Evolutionary conservation across 2,329 filamentous ascomycete genomes (phyloP).

Genomic region (Colletotrichum spinosum): DNA sequence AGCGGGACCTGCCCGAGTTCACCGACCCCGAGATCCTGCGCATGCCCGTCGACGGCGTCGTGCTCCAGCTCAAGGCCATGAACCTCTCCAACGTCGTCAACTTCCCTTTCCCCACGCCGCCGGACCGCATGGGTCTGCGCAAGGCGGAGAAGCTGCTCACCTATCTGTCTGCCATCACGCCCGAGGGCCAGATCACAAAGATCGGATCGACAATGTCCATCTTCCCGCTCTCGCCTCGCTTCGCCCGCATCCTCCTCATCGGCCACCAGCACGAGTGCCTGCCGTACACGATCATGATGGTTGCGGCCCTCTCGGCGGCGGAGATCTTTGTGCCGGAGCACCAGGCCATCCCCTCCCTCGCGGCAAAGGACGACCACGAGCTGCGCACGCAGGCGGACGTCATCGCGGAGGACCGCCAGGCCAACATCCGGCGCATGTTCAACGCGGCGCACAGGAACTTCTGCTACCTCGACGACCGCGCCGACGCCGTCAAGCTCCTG

Average conservation of each 20-base stretch:
- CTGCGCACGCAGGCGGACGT: constrained; percentile 75
- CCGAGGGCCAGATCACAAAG: constrained; percentile 79
- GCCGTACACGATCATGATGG: constrained; percentile 87
- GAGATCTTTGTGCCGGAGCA: constrained; percentile 89
- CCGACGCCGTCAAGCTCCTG: constrained; percentile 90
- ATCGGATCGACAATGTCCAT: constrained; percentile 85
- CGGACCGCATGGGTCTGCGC: constrained; percentile 78
- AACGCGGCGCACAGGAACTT: constrained; percentile 83
- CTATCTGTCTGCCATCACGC: constrained; percentile 84
- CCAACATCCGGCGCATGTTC: constrained; percentile 69
- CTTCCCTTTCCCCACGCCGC: constrained; percentile 95
- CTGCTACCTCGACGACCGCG: constrained; percentile 82
- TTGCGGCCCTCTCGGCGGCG: constrained; percentile 87
- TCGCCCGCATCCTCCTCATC: constrained; percentile 90
- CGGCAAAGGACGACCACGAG: constrained; percentile 59
- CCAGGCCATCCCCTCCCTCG: constrained; percentile 74
- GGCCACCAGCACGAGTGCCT: constrained; percentile 86
- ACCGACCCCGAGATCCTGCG: constrained; percentile 89
- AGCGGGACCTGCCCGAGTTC: constrained; percentile 87
- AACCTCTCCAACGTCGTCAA: constrained; percentile 89
- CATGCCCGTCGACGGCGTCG: constrained; percentile 92
- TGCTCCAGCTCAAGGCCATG: constrained; percentile 95
- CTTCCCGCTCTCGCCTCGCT: constrained; percentile 91
- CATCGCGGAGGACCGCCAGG: constrained; percentile 76
- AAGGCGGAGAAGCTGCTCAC: constrained; percentile 88